Base-by-base conservation (phyloP, 2,329 filamentous ascomycete genomes). In the Rutstroemia sp. region DNA sequence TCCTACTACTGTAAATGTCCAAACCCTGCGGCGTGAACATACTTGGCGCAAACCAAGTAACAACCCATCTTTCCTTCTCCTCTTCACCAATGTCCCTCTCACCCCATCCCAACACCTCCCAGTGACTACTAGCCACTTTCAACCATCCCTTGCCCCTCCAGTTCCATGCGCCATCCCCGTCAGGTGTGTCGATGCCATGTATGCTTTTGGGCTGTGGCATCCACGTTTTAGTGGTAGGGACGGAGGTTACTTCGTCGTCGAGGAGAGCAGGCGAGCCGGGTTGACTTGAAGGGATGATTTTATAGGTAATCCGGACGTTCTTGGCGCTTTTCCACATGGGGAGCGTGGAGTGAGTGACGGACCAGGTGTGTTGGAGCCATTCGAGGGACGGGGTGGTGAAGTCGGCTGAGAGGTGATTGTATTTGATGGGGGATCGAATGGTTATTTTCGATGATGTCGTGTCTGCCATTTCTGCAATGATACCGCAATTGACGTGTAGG, bases 41-140 rank as follows among this genome's bases (percentile, higher is more conserved):
- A 23, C 88, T 95, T 66, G 88, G 85, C 60, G 86, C 84, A 70
- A 95, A 95, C 78, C 86, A 92, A 4, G 88, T 95, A 14, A 95
- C 88, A 1, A 81, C 83, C 88, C 88, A 95, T 63, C 78, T 77
- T 70, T 71, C 72, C 16, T 41, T 57, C 37, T 49, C 7, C 61
- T 74, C 14, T 47, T 64, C 0, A 72, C 72, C 17, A 19, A 67
- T 74, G 14, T 55, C 67, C 0, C 72, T 72, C 34, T 69, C 76
- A 4, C 89, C 89, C 77, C 82, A 92, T 3, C 86, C 89, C 17
- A 95, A 71, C 2, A 94, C 73, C 76, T 95, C 88, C 90, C 90
- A 95, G 67, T 89, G 84, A 47, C 81, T 86, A 16, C 76, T 79
- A 25, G 88, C 86, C 62, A 92, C 83, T 68, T 78, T 80, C 59